Evolutionary conservation across 371 early-diverging fungal genomes (phyloP).

Genomic region (Saksenaea vasiformis): DNA sequence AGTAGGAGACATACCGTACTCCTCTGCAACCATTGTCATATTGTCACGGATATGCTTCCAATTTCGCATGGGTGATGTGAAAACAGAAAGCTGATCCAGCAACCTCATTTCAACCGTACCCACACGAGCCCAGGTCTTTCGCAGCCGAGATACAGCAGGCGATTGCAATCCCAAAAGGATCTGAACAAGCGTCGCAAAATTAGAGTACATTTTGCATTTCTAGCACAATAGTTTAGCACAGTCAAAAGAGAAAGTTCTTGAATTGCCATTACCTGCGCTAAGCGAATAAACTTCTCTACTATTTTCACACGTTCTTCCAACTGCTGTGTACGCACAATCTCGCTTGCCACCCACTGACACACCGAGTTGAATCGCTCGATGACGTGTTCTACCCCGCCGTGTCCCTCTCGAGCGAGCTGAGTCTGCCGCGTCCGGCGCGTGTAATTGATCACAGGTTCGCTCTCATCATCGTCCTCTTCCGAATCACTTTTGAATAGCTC

Average conservation of each 20-base stretch:
- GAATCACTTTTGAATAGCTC: not conserved
- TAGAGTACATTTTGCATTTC: constrained; percentile 66
- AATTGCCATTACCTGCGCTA: constrained; percentile 63
- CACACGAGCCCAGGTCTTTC: constrained; percentile 63
- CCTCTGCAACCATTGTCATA: constrained; percentile 63
- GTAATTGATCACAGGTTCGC: constrained; percentile 9
- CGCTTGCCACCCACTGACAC: constrained; percentile 74
- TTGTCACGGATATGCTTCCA: constrained; percentile 63
- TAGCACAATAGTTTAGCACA: constrained; percentile 9
- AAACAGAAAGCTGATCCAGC: constrained; percentile 59
- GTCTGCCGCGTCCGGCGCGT: constrained; percentile 14
- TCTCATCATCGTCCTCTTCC: constrained; percentile 15
- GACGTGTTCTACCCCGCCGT: constrained; percentile 56
- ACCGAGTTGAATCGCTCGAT: constrained; percentile 72
- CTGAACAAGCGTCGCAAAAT: constrained; percentile 66
- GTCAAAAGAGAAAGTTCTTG: not conserved
- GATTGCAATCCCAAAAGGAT: constrained; percentile 66
- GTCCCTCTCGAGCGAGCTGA: not conserved
- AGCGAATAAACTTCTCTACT: constrained; percentile 73
- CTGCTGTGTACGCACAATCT: constrained; percentile 59
- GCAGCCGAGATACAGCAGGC: constrained; percentile 60
- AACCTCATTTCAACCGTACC: constrained; percentile 47
- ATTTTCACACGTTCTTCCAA: constrained; percentile 61
- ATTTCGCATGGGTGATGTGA: constrained; percentile 56
- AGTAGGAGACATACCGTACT: constrained; percentile 55